Percentiles rank a stretch among this genome's conserved stretches.
These are phyloP conservation scores for Neofusicoccum sp. DNA, from an alignment of 2,329 filamentous ascomycete species.

Conservation along the genomic window DNA sequence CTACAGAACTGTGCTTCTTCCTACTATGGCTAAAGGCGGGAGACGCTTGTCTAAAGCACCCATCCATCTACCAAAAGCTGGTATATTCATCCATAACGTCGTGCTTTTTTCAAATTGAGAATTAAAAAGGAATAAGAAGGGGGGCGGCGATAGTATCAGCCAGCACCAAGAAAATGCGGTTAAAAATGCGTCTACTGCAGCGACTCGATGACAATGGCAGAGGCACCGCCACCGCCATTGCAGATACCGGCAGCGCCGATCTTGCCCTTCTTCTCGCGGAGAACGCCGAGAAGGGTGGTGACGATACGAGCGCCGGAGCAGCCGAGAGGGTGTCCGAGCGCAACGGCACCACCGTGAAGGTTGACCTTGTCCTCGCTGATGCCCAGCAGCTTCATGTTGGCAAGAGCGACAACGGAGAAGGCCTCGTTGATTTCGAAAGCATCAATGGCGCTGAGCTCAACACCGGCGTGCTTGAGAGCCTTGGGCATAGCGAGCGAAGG, in stretches of 20 bases:
- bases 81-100: conserved; percentile 14
- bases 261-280: conserved; percentile 89
- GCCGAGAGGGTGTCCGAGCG: conserved; percentile 91
- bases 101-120: not conserved
- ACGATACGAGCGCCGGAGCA: conserved; percentile 92
- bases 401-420: conserved; percentile 92
- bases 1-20: not conserved
- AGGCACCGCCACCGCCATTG: conserved; percentile 95
- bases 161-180: not conserved
- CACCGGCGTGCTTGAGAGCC: conserved; percentile 89
- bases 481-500: conserved; percentile 94
- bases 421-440: conserved; percentile 99
- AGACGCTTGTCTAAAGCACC: not conserved
- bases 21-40: not conserved
- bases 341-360: conserved; percentile 90
- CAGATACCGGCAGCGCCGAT: conserved; percentile 93
- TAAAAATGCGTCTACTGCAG: conserved; percentile 28
- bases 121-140: conserved; percentile 6
- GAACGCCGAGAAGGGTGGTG: conserved; percentile 81
- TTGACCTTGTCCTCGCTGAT: conserved; percentile 86
- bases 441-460: conserved; percentile 75
- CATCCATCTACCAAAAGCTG: conserved; percentile 7
- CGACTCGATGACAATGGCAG: conserved; percentile 83
- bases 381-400: conserved; percentile 89
- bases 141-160: not conserved